These are phyloP conservation scores for Termitomyces sp. DNA, from an alignment of 768 basidiomycete species.

Conservation along the genomic window DNA sequence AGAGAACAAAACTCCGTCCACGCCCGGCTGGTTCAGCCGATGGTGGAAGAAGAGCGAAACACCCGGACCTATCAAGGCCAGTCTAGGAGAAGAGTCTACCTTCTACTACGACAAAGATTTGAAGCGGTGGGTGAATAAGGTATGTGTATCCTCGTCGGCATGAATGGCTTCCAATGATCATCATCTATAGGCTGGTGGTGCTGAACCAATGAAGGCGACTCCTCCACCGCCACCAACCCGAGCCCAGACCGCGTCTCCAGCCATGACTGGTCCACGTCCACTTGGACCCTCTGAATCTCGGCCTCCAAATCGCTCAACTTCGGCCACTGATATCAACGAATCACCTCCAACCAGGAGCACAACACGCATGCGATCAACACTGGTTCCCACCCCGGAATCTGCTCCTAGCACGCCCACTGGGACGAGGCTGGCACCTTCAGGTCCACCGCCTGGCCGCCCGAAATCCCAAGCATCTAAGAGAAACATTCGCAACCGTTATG, in stretches of 20 bases:
- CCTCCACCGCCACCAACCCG: conserved; percentile 78
- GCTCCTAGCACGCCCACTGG: conserved; percentile 43
- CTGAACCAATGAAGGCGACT: conserved; percentile 46
- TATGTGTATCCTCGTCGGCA: conserved; percentile 34
- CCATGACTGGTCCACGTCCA: conserved; percentile 36
- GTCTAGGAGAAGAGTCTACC: conserved; percentile 82
- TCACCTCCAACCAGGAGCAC: conserved; percentile 47
- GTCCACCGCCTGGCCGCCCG: conserved; percentile 44
- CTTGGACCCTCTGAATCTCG: conserved; percentile 15
- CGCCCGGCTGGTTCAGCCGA: conserved; percentile 69
- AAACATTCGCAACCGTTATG: conserved; percentile 77
- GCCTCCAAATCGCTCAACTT: conserved; percentile 50
- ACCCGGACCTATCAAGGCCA: conserved; percentile 81
- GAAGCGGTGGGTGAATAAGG: conserved; percentile 95
- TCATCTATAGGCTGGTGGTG: conserved; percentile 32
- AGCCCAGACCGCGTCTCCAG: conserved; percentile 83
- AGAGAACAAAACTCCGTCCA: conserved; percentile 13
- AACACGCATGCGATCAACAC: conserved; percentile 59
- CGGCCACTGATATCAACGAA: conserved; percentile 54
- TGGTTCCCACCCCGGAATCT: conserved; percentile 51
- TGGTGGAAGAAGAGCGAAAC: conserved; percentile 69
- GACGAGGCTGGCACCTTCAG: conserved; percentile 33
- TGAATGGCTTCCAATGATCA: not conserved
- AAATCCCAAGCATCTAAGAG: conserved; percentile 68
- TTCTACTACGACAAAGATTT: conserved; percentile 96